phyloP scores from a whole-genome alignment of 345 rosid genomes.

The Aurinia saxatilis region DNA sequence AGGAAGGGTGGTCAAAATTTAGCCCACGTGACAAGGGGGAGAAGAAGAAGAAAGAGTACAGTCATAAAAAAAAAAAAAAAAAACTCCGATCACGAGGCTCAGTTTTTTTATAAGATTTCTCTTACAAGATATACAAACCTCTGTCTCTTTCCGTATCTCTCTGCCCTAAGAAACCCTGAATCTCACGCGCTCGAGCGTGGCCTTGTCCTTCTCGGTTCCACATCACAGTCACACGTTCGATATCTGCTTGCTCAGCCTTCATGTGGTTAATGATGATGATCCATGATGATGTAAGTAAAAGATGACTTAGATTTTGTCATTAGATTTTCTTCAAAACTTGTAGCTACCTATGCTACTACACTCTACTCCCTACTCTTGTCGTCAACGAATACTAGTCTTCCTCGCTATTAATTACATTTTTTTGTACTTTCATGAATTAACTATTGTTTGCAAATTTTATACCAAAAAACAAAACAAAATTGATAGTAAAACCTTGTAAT shows the following conservation, averaged over 20 bases:
- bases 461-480: too few species aligned
- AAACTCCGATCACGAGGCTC: conserved; percentile 37
- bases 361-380: conserved; percentile 27
- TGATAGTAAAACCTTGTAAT: too few species aligned
- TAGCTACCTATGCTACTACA: not conserved
- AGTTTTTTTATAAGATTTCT: not conserved
- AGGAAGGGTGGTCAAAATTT: conserved; percentile 28
- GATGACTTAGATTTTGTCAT: conserved; percentile 24
- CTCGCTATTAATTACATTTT: not conserved
- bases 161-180: conserved; percentile 23
- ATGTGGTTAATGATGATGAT: conserved; percentile 30
- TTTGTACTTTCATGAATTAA: not conserved
- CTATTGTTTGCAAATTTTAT: too few species aligned
- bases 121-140: conserved; percentile 18
- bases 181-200: conserved; percentile 30
- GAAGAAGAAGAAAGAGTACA: conserved; percentile 19
- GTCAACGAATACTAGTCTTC: conserved; percentile 29
- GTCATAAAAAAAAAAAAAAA: conserved; percentile 26
- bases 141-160: conserved; percentile 31
- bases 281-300: conserved; percentile 29
- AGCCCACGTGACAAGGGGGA: conserved; percentile 35
- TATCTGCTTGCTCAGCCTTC: conserved; percentile 25
- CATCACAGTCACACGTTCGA: conserved; percentile 34
- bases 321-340: conserved; percentile 25
- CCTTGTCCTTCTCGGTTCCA: conserved; percentile 11